A percentile compares a stretch with the other conserved stretches of the same genome.
These are phyloP conservation scores for Lithohypha guttulata DNA, from an alignment of 2,329 filamentous ascomycete genomes.

Conservation along the genomic window DNA sequence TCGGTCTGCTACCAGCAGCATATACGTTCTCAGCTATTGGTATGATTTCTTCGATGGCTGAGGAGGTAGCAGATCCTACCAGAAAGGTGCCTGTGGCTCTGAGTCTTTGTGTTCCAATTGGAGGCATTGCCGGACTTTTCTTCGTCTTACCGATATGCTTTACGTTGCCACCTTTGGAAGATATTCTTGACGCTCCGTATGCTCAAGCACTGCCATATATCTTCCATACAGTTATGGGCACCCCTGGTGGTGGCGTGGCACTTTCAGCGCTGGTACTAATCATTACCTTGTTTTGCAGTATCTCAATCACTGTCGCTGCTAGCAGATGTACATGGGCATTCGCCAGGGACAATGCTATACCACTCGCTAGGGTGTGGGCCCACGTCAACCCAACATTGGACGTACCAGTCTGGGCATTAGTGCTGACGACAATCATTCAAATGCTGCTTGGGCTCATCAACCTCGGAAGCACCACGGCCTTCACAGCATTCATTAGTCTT, in stretches of 20 bases:
- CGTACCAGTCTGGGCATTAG: slow-evolving; percentile 20
- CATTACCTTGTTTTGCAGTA: slow-evolving; percentile 44
- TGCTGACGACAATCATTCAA: slow-evolving; percentile 15
- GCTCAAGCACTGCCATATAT: slow-evolving; percentile 43
- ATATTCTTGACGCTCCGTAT: slow-evolving; percentile 35
- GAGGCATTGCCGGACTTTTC: slow-evolving; percentile 44
- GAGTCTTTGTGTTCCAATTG: slow-evolving; percentile 42
- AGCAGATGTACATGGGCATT: slow-evolving; percentile 36
- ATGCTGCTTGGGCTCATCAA: slow-evolving; percentile 21
- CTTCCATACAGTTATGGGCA: slow-evolving; percentile 40
- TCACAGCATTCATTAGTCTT: slow-evolving; percentile 20
- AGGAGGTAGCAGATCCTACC: slow-evolving; percentile 46
- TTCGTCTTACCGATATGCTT: slow-evolving; percentile 46
- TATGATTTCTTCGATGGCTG: slow-evolving; percentile 54
- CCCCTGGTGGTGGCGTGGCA: slow-evolving; percentile 37
- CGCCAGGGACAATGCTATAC: slow-evolving; percentile 32
- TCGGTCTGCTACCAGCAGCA: slow-evolving; percentile 49
- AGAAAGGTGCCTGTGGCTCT: slow-evolving; percentile 44
- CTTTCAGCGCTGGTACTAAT: slow-evolving; percentile 41
- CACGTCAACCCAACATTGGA: slow-evolving; percentile 20
- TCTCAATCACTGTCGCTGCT: slow-evolving; percentile 43
- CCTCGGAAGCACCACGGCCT: slow-evolving; percentile 22
- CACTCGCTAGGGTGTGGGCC: slow-evolving; percentile 26
- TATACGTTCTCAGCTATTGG: slow-evolving; percentile 51
- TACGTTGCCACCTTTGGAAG: slow-evolving; percentile 38